Percentiles rank a stretch among this genome's conserved stretches.
Evolutionary conservation across 2,329 filamentous ascomycete species (phyloP).

Genomic region (Aspergillus oerlinghausenensis): DNA sequence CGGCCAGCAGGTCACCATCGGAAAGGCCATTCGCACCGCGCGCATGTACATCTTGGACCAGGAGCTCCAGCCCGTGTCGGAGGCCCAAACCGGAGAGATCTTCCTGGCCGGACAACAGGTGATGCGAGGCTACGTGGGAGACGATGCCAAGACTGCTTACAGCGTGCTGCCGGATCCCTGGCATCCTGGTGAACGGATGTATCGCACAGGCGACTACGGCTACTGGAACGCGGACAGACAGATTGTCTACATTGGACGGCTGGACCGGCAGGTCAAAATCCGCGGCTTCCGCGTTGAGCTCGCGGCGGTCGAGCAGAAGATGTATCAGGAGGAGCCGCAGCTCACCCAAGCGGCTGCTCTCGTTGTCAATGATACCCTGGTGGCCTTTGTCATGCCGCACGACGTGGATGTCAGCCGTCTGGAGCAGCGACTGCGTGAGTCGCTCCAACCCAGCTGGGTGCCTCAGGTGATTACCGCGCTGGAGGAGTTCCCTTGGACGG

Average conservation of each 20-base stretch:
- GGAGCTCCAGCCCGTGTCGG: background rate
- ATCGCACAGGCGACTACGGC: conserved; percentile 1
- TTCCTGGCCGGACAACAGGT: background rate
- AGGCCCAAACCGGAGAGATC: background rate
- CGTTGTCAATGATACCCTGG: background rate
- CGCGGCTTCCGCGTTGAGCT: conserved; percentile 1
- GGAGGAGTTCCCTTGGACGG: background rate
- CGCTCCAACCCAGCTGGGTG: background rate
- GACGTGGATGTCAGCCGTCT: background rate
- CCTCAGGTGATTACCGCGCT: background rate
- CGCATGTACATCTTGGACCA: background rate
- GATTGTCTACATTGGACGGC: background rate
- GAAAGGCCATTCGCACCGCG: background rate
- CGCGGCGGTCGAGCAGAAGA: background rate
- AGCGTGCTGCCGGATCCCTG: background rate
- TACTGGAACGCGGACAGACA: background rate
- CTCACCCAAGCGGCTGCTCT: background rate
- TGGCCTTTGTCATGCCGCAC: background rate
- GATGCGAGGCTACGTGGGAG: background rate
- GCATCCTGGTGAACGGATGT: background rate
- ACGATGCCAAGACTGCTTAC: background rate
- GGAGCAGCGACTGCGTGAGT: background rate
- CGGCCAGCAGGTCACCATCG: background rate
- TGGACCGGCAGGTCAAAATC: conserved; percentile 1
- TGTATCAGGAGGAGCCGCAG: background rate